Evolutionary conservation across 2,329 filamentous ascomycete genomes (phyloP).

Genomic region (Xylogone sp.): DNA sequence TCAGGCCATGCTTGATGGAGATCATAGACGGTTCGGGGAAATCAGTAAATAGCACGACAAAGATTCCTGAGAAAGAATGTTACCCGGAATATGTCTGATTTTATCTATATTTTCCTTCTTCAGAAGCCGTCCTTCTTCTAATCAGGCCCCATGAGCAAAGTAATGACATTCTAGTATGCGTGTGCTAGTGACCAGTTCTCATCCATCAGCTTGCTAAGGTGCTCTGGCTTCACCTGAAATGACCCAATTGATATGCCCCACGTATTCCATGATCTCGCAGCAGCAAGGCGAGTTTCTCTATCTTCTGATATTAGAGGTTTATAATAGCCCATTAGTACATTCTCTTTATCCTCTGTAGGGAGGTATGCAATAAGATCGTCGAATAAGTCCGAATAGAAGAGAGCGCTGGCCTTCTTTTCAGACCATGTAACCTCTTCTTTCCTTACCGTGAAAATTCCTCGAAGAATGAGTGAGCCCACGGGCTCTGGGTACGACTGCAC

Average conservation of each 20-base stretch:
- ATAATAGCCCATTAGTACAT: slow-evolving; percentile 35
- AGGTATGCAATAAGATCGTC: slow-evolving; percentile 33
- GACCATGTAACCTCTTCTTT: slow-evolving; percentile 35
- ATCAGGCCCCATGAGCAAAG: slow-evolving; percentile 36
- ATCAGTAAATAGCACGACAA: slow-evolving; percentile 43
- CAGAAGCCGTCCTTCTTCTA: slow-evolving; percentile 36
- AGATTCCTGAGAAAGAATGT: too few species aligned
- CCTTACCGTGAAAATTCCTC: slow-evolving; percentile 37
- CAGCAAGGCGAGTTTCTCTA: slow-evolving; percentile 14
- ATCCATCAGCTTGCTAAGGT: slow-evolving; percentile 25
- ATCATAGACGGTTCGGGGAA: slow-evolving; percentile 38
- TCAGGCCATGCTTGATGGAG: slow-evolving; percentile 29
- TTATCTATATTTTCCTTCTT: slow-evolving; percentile 27
- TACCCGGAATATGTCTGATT: slow-evolving; percentile 32
- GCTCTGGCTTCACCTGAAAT: slow-evolving; percentile 19
- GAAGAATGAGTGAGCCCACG: slow-evolving; percentile 35
- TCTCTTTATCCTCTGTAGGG: slow-evolving; percentile 32
- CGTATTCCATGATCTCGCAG: slow-evolving; percentile 32
- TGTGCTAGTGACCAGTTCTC: slow-evolving; percentile 29
- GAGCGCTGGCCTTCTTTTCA: slow-evolving; percentile 23
- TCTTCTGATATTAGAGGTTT: slow-evolving; percentile 34
- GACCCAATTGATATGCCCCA: slow-evolving; percentile 30
- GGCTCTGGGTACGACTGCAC: slow-evolving; percentile 36
- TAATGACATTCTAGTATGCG: slow-evolving; percentile 40
- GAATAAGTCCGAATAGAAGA: slow-evolving; percentile 36